Conservation (phyloP, 1,284 basidiomycete species). For the Boletus holoroseus region DNA sequence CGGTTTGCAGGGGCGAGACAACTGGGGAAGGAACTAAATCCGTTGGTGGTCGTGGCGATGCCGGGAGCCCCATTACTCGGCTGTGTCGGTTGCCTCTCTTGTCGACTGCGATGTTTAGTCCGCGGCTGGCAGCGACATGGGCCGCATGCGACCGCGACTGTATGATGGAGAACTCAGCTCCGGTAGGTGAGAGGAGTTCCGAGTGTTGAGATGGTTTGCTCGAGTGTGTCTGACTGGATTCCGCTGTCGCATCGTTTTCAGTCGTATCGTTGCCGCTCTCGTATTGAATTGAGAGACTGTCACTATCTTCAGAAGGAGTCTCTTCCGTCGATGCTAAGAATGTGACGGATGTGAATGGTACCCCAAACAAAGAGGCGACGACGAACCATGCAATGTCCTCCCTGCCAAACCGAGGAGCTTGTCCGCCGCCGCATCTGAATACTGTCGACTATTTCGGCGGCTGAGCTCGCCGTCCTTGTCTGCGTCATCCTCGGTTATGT, state of each 20-base stretch:
- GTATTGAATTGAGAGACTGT: slow-evolving; percentile 58
- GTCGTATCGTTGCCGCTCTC: slow-evolving; percentile 68
- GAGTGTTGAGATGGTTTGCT: slow-evolving; percentile 33
- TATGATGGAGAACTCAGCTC: slow-evolving; percentile 13
- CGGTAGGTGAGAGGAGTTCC: slow-evolving; percentile 19
- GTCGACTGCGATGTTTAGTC: slow-evolving; percentile 56
- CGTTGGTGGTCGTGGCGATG: slow-evolving; percentile 48
- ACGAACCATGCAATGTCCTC: slow-evolving; percentile 57
- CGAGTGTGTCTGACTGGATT: slow-evolving; percentile 46
- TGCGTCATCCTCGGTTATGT: slow-evolving; percentile 32
- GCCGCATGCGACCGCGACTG: slow-evolving; percentile 47
- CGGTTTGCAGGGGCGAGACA: slow-evolving; percentile 25
- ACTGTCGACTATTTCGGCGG: slow-evolving; percentile 72
- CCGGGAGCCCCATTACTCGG: slow-evolving; percentile 56
- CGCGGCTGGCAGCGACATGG: slow-evolving; percentile 58
- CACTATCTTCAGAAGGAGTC: slow-evolving; percentile 60
- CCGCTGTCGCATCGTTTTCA: slow-evolving; percentile 51
- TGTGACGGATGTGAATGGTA: slow-evolving; percentile 7
- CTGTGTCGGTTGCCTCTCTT: slow-evolving; percentile 58
- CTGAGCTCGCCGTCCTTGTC: slow-evolving; percentile 39
- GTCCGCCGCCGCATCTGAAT: slow-evolving; percentile 74
- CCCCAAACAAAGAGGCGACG: slow-evolving; percentile 10
- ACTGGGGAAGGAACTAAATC: slow-evolving; percentile 18
- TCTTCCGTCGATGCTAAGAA: slow-evolving; percentile 51
- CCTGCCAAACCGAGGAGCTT: slow-evolving; percentile 68